Percentiles rank a stretch among this genome's conserved stretches.
Conservation (phyloP, 345 rosid genomes). For the Camelina neglecta region DNA sequence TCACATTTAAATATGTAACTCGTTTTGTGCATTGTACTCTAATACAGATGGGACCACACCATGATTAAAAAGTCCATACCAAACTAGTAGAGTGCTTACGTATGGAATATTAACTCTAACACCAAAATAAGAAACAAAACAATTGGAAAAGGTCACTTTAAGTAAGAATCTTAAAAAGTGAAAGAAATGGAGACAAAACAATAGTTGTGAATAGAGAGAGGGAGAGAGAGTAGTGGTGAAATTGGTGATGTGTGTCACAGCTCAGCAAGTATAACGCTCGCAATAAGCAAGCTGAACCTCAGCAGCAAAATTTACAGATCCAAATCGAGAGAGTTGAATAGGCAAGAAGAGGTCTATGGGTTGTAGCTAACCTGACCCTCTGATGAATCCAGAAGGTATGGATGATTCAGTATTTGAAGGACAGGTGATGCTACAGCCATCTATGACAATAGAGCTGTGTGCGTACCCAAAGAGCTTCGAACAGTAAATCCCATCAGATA, state of each 20-base stretch:
- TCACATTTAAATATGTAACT: background rate
- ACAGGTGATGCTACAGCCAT: conserved; percentile 45
- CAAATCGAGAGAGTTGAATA: conserved; percentile 36
- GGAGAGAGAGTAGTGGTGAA: conserved; percentile 12
- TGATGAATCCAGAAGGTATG: conserved; percentile 41
- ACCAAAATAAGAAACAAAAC: conserved; percentile 29
- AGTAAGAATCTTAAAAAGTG: conserved; percentile 28
- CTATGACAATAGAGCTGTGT: conserved; percentile 36
- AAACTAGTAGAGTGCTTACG: conserved; percentile 10
- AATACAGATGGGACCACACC: conserved; percentile 8
- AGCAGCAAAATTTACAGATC: conserved; percentile 36
- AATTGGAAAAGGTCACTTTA: conserved; percentile 29
- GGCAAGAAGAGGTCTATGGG: conserved; percentile 35
- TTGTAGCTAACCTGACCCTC: background rate
- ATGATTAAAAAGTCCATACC: conserved; percentile 5
- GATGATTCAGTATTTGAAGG: conserved; percentile 43
- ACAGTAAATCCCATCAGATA: conserved; percentile 41
- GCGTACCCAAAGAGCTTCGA: conserved; percentile 10
- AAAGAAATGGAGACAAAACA: conserved; percentile 32
- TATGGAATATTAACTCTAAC: conserved; percentile 28
- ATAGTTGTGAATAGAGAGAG: conserved; percentile 20
- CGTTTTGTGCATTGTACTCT: background rate
- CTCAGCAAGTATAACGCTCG: conserved; percentile 39
- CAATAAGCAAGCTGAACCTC: conserved; percentile 44
- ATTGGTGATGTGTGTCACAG: conserved; percentile 32